Evolutionary conservation across 2,329 filamentous ascomycete genomes (phyloP).

Genomic region (Thelonectria blattea): DNA sequence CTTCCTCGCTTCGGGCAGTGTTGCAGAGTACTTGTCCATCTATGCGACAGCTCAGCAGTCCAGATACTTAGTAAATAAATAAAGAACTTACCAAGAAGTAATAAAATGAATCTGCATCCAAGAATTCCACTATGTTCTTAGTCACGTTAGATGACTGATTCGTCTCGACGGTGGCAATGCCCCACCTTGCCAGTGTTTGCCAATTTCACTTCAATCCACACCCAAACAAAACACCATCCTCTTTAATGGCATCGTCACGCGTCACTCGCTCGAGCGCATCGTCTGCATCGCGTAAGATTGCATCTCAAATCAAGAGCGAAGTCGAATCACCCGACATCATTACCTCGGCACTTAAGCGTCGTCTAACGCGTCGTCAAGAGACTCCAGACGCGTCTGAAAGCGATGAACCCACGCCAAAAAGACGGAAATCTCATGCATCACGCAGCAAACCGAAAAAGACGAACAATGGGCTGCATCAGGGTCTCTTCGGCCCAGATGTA

Average conservation of each 20-base stretch:
- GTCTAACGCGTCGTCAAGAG: conserved; percentile 6
- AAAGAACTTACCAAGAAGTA: too few species aligned
- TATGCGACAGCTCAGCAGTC: too few species aligned
- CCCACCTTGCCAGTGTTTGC: neutral
- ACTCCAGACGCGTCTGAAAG: conserved; percentile 29
- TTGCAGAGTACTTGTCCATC: too few species aligned
- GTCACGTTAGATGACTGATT: neutral
- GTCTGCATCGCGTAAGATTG: conserved; percentile 29
- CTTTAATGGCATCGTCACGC: conserved; percentile 19
- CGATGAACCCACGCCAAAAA: conserved; percentile 32
- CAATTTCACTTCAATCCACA: neutral
- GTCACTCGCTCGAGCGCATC: conserved; percentile 30
- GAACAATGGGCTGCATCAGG: conserved; percentile 23
- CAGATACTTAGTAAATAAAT: too few species aligned
- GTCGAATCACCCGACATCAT: conserved; percentile 8
- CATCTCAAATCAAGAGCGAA: conserved; percentile 27
- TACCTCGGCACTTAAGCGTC: conserved; percentile 23
- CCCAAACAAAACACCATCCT: neutral
- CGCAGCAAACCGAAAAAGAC: conserved; percentile 27
- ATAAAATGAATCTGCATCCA: neutral
- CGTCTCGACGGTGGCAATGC: neutral
- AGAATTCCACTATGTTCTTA: neutral
- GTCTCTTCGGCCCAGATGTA: conserved; percentile 23
- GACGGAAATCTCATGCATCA: conserved; percentile 29
- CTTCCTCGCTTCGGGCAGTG: too few species aligned